Conservation (phyloP, 257 asterid genomes). For the Solanum phureja region DNA sequence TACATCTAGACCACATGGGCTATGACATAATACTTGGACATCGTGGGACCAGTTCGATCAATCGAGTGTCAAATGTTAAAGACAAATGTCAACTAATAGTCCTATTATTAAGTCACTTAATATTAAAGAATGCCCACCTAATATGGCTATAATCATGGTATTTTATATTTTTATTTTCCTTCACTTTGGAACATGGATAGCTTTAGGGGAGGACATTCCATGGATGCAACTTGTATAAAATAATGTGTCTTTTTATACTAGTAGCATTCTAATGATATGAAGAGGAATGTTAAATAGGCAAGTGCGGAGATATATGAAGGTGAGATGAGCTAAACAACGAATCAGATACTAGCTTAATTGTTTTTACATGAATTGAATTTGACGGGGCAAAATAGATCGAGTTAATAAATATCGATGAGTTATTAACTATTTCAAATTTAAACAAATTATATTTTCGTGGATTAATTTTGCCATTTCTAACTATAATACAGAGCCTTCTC, state of each 20-base stretch:
- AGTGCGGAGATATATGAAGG: background rate
- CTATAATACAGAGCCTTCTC: background rate
- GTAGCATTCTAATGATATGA: background rate
- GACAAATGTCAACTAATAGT: background rate
- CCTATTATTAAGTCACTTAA: background rate
- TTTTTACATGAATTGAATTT: background rate
- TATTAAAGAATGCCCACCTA: background rate
- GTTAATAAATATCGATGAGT: background rate
- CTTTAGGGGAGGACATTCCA: background rate
- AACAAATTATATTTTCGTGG: background rate
- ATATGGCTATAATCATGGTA: constrained; percentile 4
- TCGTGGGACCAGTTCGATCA: background rate
- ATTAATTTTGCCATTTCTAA: background rate
- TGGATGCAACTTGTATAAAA: background rate
- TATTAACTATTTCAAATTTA: background rate
- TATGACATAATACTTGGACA: background rate
- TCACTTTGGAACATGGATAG: background rate
- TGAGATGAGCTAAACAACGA: background rate
- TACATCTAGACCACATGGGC: background rate
- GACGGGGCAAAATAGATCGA: background rate
- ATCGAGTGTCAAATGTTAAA: background rate
- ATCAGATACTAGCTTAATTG: background rate
- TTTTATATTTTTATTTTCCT: background rate
- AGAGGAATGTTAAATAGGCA: background rate
- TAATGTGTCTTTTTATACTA: background rate